Base-by-base conservation (phyloP, 305 asterid species). In the Rubia balearica region DNA sequence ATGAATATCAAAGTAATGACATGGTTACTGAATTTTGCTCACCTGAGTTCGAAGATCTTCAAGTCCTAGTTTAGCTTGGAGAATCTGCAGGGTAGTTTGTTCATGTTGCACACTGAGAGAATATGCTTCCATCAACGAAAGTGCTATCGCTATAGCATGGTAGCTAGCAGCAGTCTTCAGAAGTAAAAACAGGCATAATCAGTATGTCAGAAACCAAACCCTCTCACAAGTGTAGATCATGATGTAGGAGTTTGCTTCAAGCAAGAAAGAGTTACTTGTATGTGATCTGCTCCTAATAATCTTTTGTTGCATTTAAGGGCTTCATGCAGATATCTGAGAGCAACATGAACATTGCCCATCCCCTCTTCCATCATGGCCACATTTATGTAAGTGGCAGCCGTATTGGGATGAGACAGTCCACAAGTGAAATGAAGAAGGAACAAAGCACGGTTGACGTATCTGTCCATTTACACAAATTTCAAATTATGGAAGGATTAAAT, bases 321-420 rank as follows among this genome's bases (percentile, higher is more conserved):
- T 88, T 95, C 99, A 24, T 95, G 99, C 78, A 95, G 87, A 87
- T 91, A 95, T 83, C 99, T 81, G 74, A 95, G 99, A 78, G 99
- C 99, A 78, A 92, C 92, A 68, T 95, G 95, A 71, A 85, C 99
- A 88, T 95, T 95, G 75, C 99, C 99, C 98, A 91, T 95, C 68
- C 99, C 99, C 83, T 95, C 99, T 85, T 95, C 99, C 99, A 95
- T 95, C 99, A 95, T 95, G 74, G 99, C 99, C 80, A 95, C 95
- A 76, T 95, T 95, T 73, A 95, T 95, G 81, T 91, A 95, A 48
- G 99, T 95, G 74, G 99, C 99, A 72, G 99, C 99, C 22, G 99
- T 95, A 83, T 95, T 95, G 68, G 99, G 99, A 77, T 95, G 99
- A 79, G 99, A 90, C 72, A 95, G 88, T 62, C 99, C 99, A 75